Base-by-base conservation (phyloP, 148 eudicot species). In the Bassia scoparia region DNA sequence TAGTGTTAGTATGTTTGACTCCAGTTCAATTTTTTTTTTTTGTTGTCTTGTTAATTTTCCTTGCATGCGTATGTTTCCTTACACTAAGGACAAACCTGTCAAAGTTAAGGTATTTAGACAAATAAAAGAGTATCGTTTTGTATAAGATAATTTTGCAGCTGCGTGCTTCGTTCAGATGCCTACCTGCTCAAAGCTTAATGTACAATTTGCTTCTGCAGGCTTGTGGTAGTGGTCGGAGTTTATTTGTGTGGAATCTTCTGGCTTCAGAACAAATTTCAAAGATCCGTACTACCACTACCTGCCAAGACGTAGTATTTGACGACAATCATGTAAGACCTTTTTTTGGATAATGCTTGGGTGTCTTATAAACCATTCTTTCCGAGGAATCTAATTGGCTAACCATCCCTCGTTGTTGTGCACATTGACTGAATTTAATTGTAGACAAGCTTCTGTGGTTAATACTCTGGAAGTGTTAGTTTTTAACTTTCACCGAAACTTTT, bases 171-270 rank as follows among this genome's bases (percentile, higher is more conserved):
- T 24, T 68, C 69, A 71, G 67, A 72, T 60, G 70, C 33, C 74
- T 54, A 44, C 61, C 61, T 59, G 38, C 71, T 63, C 67, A 24
- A 65, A 41, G 53, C 33, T 14, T 43, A 41, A 48, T 49, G 69
- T 37, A 70, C 35, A 13, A 23, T 41, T 75, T 68, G 20, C 61
- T 27, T 75, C 71, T 67, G 35, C 81, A 94, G 98, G 93, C 92
- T 67, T 89, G 85, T 81, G 96, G 99, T 71, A 87, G 88, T 77
- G 96, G 96, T 31, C 89, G 70, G 56, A 87, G 74, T 78, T 77
- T 95, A 70, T 89, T 85, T 61, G 82, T 95, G 33, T 95, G 99
- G 99, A 92, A 87, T 80, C 89, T 95, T 67, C 84, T 91, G 71
- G 99, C 96, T 77, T 78, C 86, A 74, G 99, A 87, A 78, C 87